Percentiles rank a stretch among this genome's conserved stretches.
Conservation (phyloP, 805 yeast species). For the Myxozyma neglecta region DNA sequence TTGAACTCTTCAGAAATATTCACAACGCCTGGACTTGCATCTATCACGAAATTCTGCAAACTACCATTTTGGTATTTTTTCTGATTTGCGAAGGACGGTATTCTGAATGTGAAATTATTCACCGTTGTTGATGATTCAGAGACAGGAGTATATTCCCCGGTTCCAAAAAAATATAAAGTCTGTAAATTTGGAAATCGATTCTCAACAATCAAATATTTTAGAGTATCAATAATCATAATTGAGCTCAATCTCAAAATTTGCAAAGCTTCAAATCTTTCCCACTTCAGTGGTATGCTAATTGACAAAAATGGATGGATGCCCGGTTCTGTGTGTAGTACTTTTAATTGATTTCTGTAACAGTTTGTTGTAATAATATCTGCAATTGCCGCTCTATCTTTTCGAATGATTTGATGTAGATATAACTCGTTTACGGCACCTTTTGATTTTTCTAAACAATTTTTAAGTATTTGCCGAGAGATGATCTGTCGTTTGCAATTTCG, state of each 20-base stretch:
- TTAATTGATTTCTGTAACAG: background rate
- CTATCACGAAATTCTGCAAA: background rate
- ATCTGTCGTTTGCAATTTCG: background rate
- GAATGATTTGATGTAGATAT: background rate
- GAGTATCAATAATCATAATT: background rate
- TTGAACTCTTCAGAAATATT: constrained; percentile 1
- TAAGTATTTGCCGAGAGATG: background rate
- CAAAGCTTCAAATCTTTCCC: background rate
- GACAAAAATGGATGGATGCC: background rate
- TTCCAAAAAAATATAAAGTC: background rate
- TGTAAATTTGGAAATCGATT: constrained; percentile 3
- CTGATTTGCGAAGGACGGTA: background rate
- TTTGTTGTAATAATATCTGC: background rate
- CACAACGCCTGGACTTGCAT: background rate
- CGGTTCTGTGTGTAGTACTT: background rate
- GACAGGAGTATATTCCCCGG: background rate
- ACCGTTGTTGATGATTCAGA: background rate
- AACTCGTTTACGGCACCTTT: background rate
- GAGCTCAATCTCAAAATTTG: background rate
- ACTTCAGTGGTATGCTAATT: background rate
- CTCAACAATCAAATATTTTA: background rate
- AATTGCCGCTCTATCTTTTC: background rate
- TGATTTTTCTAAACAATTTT: background rate
- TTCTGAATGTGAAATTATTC: background rate
- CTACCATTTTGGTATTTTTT: background rate